Evolutionary conservation across 352 stramenopile genomes (phyloP).

Genomic region (Phytophthora colocasiae): DNA sequence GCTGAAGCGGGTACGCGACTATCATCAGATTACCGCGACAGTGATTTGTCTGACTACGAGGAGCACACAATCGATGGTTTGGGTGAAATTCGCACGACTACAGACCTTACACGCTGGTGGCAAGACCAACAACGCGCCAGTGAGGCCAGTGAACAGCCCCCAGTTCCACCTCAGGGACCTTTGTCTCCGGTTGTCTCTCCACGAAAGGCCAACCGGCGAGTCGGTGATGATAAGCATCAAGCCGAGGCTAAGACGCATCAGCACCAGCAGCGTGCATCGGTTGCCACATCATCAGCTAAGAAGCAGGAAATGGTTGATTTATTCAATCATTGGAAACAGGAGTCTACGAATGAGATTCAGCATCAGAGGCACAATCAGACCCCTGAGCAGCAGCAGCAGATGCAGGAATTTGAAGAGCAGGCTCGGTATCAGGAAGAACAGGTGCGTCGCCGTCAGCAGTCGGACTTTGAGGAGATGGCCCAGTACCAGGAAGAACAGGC

Average conservation of each 20-base stretch:
- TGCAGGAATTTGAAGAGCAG: conserved; percentile 39
- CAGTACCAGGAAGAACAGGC: conserved; percentile 38
- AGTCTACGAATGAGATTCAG: conserved; percentile 37
- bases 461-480: conserved; percentile 39
- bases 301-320: conserved; percentile 47
- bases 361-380: conserved; percentile 26
- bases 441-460: conserved; percentile 33
- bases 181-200: conserved; percentile 27
- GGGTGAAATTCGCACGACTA: conserved; percentile 51
- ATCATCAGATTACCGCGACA: conserved; percentile 37
- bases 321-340: conserved; percentile 42
- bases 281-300: conserved; percentile 12
- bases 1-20: conserved; percentile 30
- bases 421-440: conserved; percentile 40
- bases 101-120: conserved; percentile 57
- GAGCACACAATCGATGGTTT: conserved; percentile 51
- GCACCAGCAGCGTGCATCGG: conserved; percentile 11
- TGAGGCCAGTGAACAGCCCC: conserved; percentile 13
- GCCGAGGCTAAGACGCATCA: conserved; percentile 12
- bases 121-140: conserved; percentile 40
- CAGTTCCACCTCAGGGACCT: conserved; percentile 10
- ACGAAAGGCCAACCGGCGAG: conserved; percentile 13
- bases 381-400: conserved; percentile 26
- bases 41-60: conserved; percentile 48
- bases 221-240: conserved; percentile 13